Percentiles rank a stretch among this genome's conserved stretches.
Evolutionary conservation across 306 rosid genomes (phyloP).

Genomic region (Benincasa hispida): DNA sequence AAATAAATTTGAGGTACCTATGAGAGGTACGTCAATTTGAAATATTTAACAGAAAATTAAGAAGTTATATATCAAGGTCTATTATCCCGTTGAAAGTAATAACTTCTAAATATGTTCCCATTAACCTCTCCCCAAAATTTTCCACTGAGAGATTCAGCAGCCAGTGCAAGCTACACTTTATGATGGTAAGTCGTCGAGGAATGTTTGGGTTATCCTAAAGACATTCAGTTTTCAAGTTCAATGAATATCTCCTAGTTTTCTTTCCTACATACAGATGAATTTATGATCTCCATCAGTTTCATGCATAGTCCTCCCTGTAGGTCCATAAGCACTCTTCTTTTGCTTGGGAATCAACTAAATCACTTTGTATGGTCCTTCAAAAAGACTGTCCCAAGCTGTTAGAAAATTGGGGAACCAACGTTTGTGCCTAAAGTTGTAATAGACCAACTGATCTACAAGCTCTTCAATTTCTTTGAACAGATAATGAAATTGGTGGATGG

Average conservation of each 20-base stretch:
- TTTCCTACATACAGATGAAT: background rate
- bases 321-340: background rate
- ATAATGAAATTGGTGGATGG: background rate
- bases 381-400: background rate
- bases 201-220: background rate
- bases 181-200: background rate
- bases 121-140: background rate
- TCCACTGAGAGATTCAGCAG: background rate
- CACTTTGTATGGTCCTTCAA: background rate
- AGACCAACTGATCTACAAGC: background rate
- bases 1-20: background rate
- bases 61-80: background rate
- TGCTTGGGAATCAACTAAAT: background rate
- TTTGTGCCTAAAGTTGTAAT: background rate
- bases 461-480: background rate
- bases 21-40: background rate
- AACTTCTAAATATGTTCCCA: background rate
- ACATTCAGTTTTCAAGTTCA: background rate
- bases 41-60: background rate
- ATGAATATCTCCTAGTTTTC: background rate
- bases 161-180: background rate
- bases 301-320: background rate
- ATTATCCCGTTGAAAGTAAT: background rate
- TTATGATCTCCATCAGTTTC: background rate
- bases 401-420: background rate